Conservation (phyloP, 768 basidiomycete genomes). For the Boletus coccyginus region DNA sequence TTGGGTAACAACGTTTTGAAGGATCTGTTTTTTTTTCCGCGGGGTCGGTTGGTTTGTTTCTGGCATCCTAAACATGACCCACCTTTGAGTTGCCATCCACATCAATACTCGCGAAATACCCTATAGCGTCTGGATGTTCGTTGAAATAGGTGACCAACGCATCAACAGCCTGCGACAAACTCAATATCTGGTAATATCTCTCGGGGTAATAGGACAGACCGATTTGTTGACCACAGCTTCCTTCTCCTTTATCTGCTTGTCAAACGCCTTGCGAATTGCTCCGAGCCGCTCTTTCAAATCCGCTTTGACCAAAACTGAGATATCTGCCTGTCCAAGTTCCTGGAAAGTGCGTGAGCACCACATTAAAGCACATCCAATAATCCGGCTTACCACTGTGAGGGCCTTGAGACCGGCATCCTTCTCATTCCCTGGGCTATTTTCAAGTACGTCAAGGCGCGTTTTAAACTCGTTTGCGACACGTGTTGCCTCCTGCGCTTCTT, state of each 20-base stretch:
- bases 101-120: slow-evolving; percentile 68
- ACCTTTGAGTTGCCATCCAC: slow-evolving; percentile 89
- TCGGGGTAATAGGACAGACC: slow-evolving; percentile 39
- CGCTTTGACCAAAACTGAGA: slow-evolving; percentile 81
- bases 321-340: slow-evolving; percentile 89
- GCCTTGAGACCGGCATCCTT: slow-evolving; percentile 89
- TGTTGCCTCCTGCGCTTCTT: slow-evolving; percentile 84
- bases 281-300: slow-evolving; percentile 73
- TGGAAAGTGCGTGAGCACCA: slow-evolving; percentile 30
- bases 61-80: not conserved
- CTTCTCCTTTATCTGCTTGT: slow-evolving; percentile 80
- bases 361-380: not conserved
- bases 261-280: slow-evolving; percentile 74
- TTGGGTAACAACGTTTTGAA: slow-evolving; percentile 71
- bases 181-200: not conserved
- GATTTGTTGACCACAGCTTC: slow-evolving; percentile 75
- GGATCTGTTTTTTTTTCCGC: slow-evolving; percentile 45
- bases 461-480: slow-evolving; percentile 64
- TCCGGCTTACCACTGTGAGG: slow-evolving; percentile 60
- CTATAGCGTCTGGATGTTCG: slow-evolving; percentile 66
- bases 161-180: slow-evolving; percentile 58
- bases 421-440: slow-evolving; percentile 62
- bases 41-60: not conserved
- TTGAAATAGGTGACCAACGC: slow-evolving; percentile 70
- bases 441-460: slow-evolving; percentile 59